Base-by-base conservation (phyloP, 768 basidiomycete genomes). In the Mycena vulgaris region DNA sequence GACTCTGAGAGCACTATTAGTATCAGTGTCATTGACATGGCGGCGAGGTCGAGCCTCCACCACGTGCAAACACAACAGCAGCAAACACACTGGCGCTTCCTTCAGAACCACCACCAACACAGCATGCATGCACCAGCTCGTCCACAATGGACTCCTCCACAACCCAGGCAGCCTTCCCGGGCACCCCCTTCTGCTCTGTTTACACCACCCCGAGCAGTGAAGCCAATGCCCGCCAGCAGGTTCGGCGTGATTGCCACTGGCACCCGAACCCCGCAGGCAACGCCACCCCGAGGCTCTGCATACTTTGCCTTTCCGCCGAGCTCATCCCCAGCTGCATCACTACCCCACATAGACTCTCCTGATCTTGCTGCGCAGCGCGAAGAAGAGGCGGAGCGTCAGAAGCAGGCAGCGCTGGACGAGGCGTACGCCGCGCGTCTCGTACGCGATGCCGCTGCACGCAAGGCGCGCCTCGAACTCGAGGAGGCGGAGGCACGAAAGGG, bases 401-500 rank as follows among this genome's bases (percentile, higher is more conserved):
- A 51, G 25, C 60, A 73, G 49, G 48, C 52, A 1, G 67, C 62
- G 25, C 42, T 69, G 48, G 71, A 73, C 31, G 71, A 73, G 19
- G 71, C 71, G n/a, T 69, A 59, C 40, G 68, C 67, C 28, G 68
- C 68, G 53, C 72, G 68, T 40, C 59, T 60, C 10, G 27, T 59
- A 35, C 68, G 68, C 56, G 70, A 71, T 28, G 70, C 37, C 4
- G 70, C 63, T 1, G 30, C 30, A 63, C 76, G 62, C 75, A 70
- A 73, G 66, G 57, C 63, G 33, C 73, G 75, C 16, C 73, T 79
- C 16, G 78, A 73, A n/a, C 49, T 68, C 9, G 85, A 87, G 63
- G 82, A 77, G 11, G 81, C 73, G n/a, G 84, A 87, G 52, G 83
- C 83, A 16, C 79, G 81, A n/a, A 78, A 77, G 51, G 87, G 86